These are phyloP conservation scores for Wickerhamomyces sydowiorum DNA, from an alignment of 805 yeast species.

Conservation along the genomic window DNA sequence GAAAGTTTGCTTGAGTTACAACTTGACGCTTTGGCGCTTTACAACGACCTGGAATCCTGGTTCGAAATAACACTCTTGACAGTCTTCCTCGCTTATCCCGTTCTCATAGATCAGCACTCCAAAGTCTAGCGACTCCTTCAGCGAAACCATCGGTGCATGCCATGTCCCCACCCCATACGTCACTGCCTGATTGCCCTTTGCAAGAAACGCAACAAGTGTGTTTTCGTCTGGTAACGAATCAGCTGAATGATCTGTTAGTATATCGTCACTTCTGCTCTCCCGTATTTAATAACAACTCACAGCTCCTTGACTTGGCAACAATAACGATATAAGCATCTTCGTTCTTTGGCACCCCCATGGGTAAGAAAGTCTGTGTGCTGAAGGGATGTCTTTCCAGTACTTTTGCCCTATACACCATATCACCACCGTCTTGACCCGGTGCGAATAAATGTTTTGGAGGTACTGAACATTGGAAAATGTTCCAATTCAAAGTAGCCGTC, in stretches of 20 bases:
- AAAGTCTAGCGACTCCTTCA: constrained; percentile 67
- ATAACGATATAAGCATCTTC: constrained; percentile 68
- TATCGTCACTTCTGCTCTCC: constrained; percentile 37
- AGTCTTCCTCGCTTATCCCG: constrained; percentile 72
- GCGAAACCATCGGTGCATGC: constrained; percentile 96
- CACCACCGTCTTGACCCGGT: constrained; percentile 4
- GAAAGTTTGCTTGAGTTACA: no score
- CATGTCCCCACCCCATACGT: constrained; percentile 81
- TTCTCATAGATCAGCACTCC: constrained; percentile 87
- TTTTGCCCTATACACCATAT: constrained; percentile 26
- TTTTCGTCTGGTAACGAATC: constrained; percentile 56
- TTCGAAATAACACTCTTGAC: constrained; percentile 69
- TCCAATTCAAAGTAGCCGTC: constrained; percentile 64
- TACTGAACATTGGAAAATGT: constrained; percentile 75
- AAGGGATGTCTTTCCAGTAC: constrained; percentile 89
- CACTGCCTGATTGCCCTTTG: constrained; percentile 81
- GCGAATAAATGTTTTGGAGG: constrained; percentile 58
- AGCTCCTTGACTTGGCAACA: constrained; percentile 47
- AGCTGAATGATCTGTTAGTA: constrained; percentile 21
- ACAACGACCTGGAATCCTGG: constrained; percentile 43
- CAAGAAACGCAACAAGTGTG: constrained; percentile 60
- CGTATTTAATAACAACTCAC: constrained; percentile 6
- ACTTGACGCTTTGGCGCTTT: no score
- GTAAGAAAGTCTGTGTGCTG: constrained; percentile 86
- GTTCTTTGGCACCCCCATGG: constrained; percentile 66